These are phyloP conservation scores for Microsporum audouinii DNA, from an alignment of 2,329 filamentous ascomycete genomes.

Conservation along the genomic window DNA sequence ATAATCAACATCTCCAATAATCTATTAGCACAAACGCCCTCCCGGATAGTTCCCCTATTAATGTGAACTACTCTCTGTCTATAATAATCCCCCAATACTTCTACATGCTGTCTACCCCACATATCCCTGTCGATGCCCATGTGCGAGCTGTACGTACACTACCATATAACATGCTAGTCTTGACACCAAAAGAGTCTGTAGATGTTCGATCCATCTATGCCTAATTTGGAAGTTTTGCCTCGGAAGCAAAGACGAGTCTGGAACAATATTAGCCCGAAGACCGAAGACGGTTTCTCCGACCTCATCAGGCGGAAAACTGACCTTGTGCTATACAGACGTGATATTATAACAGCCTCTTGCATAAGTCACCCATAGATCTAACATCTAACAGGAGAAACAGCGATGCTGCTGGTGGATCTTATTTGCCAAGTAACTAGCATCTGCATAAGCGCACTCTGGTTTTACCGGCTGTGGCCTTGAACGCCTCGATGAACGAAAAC, in stretches of 20 bases:
- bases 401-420: background rate
- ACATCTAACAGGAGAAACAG: background rate
- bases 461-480: background rate
- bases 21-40: background rate
- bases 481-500: constrained; percentile 2
- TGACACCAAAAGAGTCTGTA: background rate
- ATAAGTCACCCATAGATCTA: background rate
- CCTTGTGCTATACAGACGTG: background rate
- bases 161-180: background rate
- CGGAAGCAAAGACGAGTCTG: background rate
- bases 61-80: background rate
- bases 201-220: background rate
- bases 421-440: background rate
- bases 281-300: background rate
- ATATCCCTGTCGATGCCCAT: background rate
- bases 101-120: background rate
- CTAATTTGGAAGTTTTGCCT: background rate
- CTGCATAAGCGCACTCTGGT: background rate
- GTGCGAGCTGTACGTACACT: background rate
- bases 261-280: background rate
- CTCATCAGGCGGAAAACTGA: background rate
- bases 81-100: background rate
- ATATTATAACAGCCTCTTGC: background rate
- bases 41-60: background rate
- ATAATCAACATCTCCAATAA: background rate